These are phyloP conservation scores for Aspergillus panamensis DNA, from an alignment of 495 filamentous ascomycete genomes.

Conservation along the genomic window DNA sequence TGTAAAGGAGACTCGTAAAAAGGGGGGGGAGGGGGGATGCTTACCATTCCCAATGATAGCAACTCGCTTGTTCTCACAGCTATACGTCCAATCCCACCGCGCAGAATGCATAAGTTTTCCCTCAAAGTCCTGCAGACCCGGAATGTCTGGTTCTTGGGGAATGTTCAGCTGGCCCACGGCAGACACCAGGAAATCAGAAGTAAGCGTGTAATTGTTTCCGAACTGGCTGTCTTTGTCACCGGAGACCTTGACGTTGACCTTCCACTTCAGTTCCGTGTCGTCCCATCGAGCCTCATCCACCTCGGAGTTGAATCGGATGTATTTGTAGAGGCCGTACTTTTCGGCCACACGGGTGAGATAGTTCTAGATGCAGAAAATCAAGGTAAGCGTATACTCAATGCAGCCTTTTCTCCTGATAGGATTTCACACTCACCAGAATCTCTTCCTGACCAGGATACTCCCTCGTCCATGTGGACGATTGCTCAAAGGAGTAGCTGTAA, in stretches of 20 bases:
- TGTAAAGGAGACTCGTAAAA: background rate
- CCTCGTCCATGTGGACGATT: conserved; percentile 59
- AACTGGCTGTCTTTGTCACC: conserved; percentile 49
- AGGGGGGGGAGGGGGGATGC: background rate
- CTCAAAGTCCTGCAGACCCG: conserved; percentile 53
- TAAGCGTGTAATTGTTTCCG: conserved; percentile 39
- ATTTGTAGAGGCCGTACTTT: conserved; percentile 55
- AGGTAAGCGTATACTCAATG: background rate
- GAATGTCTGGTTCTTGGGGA: conserved; percentile 55
- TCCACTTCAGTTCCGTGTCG: conserved; percentile 54
- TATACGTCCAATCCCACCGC: conserved; percentile 48
- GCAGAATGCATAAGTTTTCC: conserved; percentile 56
- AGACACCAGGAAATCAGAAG: conserved; percentile 57
- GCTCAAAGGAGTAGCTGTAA: conserved; percentile 67
- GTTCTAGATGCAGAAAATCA: conserved; percentile 26
- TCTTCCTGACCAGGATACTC: conserved; percentile 64
- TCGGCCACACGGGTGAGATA: conserved; percentile 58
- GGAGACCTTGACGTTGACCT: conserved; percentile 35
- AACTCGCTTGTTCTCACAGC: conserved; percentile 48
- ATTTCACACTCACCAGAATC: conserved; percentile 41
- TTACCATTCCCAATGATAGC: conserved; percentile 55
- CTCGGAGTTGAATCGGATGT: conserved; percentile 53
- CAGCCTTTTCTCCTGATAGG: background rate
- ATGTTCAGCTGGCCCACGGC: conserved; percentile 64
- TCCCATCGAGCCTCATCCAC: conserved; percentile 57